phyloP scores from a whole-genome alignment of 2,329 filamentous ascomycete species.

The Colletotrichum coccodes region DNA sequence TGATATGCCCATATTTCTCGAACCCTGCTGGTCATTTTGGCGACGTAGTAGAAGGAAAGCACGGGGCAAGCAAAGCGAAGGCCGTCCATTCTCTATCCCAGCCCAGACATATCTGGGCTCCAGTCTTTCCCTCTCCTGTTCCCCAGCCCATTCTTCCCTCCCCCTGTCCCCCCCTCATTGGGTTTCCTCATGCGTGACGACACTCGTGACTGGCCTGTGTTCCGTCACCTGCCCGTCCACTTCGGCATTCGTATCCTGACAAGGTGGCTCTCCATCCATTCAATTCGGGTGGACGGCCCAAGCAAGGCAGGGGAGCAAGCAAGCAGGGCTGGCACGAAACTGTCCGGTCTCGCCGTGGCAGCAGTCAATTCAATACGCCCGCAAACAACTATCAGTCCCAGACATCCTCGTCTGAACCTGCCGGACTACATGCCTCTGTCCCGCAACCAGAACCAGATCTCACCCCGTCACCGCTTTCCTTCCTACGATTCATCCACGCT shows the following conservation, averaged over 20 bases:
- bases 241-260: not conserved
- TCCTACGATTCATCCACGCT: slow-evolving; percentile 3
- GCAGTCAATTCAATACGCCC: slow-evolving; percentile 10
- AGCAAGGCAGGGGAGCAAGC: not conserved
- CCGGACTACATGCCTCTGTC: slow-evolving; percentile 16
- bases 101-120: not conserved
- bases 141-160: not conserved
- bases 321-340: not conserved
- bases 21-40: no score
- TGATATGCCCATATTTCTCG: no score
- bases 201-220: not conserved
- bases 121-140: not conserved
- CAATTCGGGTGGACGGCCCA: not conserved
- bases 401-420: slow-evolving; percentile 24
- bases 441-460: slow-evolving; percentile 23
- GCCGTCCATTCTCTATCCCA: not conserved
- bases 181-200: slow-evolving; percentile 14
- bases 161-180: not conserved
- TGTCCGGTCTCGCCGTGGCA: not conserved
- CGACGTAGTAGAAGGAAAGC: not conserved
- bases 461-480: not conserved
- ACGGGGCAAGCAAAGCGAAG: not conserved
- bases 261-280: not conserved
- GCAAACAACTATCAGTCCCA: slow-evolving; percentile 16
- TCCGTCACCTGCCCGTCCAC: slow-evolving; percentile 1